Conservation (phyloP, 306 rosid species). For the Cicer pinnatifidum region DNA sequence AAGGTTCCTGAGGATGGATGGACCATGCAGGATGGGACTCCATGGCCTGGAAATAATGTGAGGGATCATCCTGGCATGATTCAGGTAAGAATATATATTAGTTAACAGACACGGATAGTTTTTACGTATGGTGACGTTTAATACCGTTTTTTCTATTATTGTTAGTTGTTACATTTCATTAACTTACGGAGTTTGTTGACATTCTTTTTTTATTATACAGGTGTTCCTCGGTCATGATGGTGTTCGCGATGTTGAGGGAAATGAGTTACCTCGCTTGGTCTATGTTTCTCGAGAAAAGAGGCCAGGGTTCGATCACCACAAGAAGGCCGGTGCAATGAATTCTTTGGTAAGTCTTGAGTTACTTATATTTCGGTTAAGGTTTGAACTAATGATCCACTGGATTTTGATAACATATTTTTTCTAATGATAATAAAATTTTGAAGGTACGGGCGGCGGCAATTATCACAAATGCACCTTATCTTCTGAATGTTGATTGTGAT, state of each 20-base stretch:
- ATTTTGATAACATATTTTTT: conserved; percentile 35
- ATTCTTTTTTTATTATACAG: conserved; percentile 44
- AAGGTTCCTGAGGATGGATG: conserved; percentile 98
- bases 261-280: conserved; percentile 82
- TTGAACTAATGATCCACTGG: conserved; percentile 4
- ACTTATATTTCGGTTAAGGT: conserved; percentile 8
- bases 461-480: conserved; percentile 86
- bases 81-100: conserved; percentile 67
- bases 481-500: conserved; percentile 95
- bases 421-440: conserved; percentile 38
- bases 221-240: conserved; percentile 91
- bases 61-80: conserved; percentile 99
- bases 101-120: neutral
- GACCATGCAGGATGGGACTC: conserved; percentile 99
- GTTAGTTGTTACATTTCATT: neutral
- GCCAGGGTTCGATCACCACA: conserved; percentile 95
- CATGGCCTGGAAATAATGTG: conserved; percentile 97
- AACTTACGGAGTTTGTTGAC: neutral
- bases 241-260: conserved; percentile 82
- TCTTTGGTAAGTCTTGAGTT: conserved; percentile 63
- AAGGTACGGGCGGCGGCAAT: conserved; percentile 88
- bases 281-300: conserved; percentile 97
- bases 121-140: neutral
- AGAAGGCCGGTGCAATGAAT: conserved; percentile 99
- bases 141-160: neutral